A percentile compares a stretch with the other conserved stretches of the same genome.
Evolutionary conservation across 108 stramenopile genomes (phyloP).

Genomic region (Pelagomonas calceolata): DNA sequence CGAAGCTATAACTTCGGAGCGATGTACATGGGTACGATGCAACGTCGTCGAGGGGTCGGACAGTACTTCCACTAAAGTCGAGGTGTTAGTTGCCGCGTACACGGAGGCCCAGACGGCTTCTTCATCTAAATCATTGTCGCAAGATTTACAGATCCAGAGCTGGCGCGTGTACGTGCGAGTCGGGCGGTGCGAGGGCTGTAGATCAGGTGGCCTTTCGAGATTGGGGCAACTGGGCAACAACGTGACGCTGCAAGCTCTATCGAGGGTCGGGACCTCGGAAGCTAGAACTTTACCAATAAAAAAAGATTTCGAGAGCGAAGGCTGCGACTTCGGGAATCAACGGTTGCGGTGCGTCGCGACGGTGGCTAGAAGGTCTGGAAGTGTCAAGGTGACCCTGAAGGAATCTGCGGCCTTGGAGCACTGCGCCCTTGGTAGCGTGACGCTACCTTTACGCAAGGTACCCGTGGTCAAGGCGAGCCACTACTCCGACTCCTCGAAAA

Average conservation of each 20-base stretch:
- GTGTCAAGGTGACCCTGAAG: background rate
- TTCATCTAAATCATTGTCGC: no score
- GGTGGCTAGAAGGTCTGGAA: background rate
- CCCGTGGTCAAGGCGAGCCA: background rate
- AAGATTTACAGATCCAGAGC: background rate
- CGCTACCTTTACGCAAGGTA: background rate
- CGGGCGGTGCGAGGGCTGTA: background rate
- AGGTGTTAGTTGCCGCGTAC: no score
- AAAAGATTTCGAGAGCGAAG: background rate
- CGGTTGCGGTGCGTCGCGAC: background rate
- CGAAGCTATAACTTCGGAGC: no score
- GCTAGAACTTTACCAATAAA: background rate
- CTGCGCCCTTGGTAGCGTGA: background rate
- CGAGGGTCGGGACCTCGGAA: background rate
- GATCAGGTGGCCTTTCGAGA: no score
- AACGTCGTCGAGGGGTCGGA: no score
- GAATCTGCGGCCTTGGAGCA: background rate
- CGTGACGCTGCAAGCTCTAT: background rate
- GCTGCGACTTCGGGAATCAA: background rate
- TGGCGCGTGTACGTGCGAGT: background rate
- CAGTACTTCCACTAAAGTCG: no score
- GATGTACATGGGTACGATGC: no score
- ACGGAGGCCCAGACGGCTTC: no score
- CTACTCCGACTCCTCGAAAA: no score
- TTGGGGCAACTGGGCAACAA: background rate